These are phyloP conservation scores for Cicer judaicum DNA, from an alignment of 306 rosid genomes.

Conservation along the genomic window DNA sequence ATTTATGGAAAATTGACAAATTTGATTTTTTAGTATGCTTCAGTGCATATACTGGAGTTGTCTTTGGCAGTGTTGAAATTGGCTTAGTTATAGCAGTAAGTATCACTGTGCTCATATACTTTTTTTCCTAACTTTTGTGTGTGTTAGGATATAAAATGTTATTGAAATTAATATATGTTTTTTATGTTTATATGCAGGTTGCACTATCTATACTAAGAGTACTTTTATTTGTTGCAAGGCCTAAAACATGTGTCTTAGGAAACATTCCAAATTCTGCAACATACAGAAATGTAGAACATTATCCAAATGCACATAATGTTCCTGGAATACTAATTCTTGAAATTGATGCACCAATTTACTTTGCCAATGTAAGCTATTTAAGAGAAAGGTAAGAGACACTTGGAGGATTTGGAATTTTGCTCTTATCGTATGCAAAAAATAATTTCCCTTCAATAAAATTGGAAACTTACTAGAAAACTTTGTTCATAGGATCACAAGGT, in stretches of 20 bases:
- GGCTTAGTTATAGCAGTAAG: conserved; percentile 87
- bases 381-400: conserved; percentile 65
- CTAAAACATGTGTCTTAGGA: conserved; percentile 69
- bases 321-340: conserved; percentile 85
- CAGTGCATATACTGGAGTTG: conserved; percentile 79
- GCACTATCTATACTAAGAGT: conserved; percentile 67
- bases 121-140: not conserved
- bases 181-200: conserved; percentile 57
- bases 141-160: not conserved
- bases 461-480: conserved; percentile 15
- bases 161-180: conserved; percentile 18
- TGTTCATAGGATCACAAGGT: conserved; percentile 74
- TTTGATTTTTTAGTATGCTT: conserved; percentile 83
- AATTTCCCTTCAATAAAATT: not conserved
- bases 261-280: conserved; percentile 69
- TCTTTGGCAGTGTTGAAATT: conserved; percentile 79
- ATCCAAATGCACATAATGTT: conserved; percentile 65
- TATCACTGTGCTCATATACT: not conserved
- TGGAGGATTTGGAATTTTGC: not conserved
- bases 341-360: conserved; percentile 78
- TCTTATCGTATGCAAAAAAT: conserved; percentile 9
- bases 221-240: conserved; percentile 75
- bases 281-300: conserved; percentile 78
- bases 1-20: conserved; percentile 91
- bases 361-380: conserved; percentile 77